These are phyloP conservation scores for Leucogyrophana mollusca DNA, from an alignment of 768 basidiomycete species.

Conservation along the genomic window DNA sequence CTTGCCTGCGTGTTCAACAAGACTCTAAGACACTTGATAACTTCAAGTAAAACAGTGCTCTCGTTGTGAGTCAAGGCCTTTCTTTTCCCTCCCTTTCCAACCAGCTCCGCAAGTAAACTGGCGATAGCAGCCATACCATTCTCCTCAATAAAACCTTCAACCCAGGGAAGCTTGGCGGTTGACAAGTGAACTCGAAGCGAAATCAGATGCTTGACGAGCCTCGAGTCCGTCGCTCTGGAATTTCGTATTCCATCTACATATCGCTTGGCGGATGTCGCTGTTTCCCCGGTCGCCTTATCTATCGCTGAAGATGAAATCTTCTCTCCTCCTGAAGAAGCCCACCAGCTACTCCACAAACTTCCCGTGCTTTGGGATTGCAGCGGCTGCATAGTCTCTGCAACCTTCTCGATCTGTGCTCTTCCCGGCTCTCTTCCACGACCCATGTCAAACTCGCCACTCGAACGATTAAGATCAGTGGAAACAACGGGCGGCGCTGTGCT, in stretches of 20 bases:
- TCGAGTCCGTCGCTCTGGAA: slow-evolving; percentile 52
- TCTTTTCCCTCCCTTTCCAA: slow-evolving; percentile 67
- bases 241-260: slow-evolving; percentile 63
- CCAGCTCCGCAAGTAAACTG: slow-evolving; percentile 53
- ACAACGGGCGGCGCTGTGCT: slow-evolving; percentile 35
- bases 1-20: slow-evolving; percentile 84
- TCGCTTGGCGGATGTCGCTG: slow-evolving; percentile 50
- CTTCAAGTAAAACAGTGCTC: slow-evolving; percentile 65
- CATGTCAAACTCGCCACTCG: slow-evolving; percentile 38
- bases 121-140: slow-evolving; percentile 68
- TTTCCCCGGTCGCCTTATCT: slow-evolving; percentile 25
- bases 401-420: slow-evolving; percentile 28
- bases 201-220: slow-evolving; percentile 75
- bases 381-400: slow-evolving; percentile 28
- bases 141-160: slow-evolving; percentile 66
- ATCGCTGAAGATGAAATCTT: slow-evolving; percentile 24
- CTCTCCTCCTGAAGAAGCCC: slow-evolving; percentile 64
- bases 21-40: slow-evolving; percentile 77
- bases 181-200: slow-evolving; percentile 84
- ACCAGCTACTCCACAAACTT: slow-evolving; percentile 75
- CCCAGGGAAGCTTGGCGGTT: slow-evolving; percentile 76
- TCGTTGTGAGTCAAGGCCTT: slow-evolving; percentile 63
- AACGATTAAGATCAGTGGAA: slow-evolving; percentile 30
- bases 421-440: slow-evolving; percentile 15
- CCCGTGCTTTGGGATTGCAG: slow-evolving; percentile 71